Evolutionary conservation across 306 rosid species (phyloP).

Genomic region (Cajanus cajan): DNA sequence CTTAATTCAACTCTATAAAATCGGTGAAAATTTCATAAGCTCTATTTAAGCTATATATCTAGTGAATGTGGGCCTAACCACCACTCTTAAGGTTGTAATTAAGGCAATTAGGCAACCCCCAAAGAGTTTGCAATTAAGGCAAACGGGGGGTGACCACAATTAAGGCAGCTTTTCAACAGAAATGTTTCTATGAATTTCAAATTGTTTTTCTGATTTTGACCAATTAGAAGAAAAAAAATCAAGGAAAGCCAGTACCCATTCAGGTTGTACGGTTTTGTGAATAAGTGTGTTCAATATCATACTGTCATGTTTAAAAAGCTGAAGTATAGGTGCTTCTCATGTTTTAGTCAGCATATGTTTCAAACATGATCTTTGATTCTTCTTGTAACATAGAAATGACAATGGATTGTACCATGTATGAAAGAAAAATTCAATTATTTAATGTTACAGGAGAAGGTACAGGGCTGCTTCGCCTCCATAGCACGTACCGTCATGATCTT

Average conservation of each 20-base stretch:
- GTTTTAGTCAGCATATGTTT: constrained; percentile 17
- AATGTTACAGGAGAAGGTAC: constrained; percentile 84
- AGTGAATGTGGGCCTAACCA: no score
- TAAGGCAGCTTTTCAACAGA: no score
- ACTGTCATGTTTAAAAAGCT: background rate
- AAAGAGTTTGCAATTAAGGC: no score
- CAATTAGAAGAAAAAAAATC: background rate
- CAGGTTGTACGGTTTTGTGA: background rate
- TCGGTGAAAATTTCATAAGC: no score
- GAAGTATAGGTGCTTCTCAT: background rate
- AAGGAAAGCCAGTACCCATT: background rate
- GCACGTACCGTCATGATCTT: constrained; percentile 94
- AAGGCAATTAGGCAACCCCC: no score
- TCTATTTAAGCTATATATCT: no score
- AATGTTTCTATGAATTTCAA: background rate
- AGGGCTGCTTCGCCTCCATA: constrained; percentile 95
- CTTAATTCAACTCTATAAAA: no score
- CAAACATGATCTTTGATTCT: constrained; percentile 16
- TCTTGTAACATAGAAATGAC: constrained; percentile 11
- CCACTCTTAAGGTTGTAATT: no score
- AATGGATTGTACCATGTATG: constrained; percentile 12
- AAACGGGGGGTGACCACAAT: no score
- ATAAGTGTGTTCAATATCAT: background rate
- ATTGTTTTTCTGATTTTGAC: background rate
- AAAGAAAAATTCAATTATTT: constrained; percentile 26